These are phyloP conservation scores for Teratosphaeriaceae sp. DNA, from an alignment of 2,329 filamentous ascomycete species.

Conservation along the genomic window DNA sequence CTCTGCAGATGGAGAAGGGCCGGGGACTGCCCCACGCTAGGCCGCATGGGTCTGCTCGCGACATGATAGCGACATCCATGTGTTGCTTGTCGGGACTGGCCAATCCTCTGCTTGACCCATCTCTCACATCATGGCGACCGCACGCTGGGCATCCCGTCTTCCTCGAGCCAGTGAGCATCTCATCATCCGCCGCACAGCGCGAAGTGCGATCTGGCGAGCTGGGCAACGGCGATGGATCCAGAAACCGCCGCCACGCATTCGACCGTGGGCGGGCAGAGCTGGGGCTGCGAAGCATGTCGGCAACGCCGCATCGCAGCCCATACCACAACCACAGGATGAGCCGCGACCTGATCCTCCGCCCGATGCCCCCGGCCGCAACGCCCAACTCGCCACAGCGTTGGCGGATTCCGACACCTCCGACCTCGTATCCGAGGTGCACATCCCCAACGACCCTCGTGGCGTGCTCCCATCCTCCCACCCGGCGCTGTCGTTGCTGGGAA, in stretches of 20 bases:
- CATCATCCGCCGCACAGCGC: neutral
- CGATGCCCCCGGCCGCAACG: slow-evolving; percentile 20
- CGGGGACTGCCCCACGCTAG: neutral
- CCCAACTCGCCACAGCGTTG: slow-evolving; percentile 40
- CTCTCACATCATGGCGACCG: slow-evolving; percentile 11
- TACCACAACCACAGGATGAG: slow-evolving; percentile 7
- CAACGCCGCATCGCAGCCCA: slow-evolving; percentile 2
- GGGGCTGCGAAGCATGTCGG: slow-evolving; percentile 4
- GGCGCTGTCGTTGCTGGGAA: slow-evolving; percentile 50
- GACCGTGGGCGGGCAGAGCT: slow-evolving; percentile 14
- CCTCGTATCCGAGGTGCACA: slow-evolving; percentile 53
- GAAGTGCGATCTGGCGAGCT: neutral
- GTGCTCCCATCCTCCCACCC: slow-evolving; percentile 54
- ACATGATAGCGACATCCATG: no score
- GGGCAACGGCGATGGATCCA: slow-evolving; percentile 17
- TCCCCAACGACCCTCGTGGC: slow-evolving; percentile 54
- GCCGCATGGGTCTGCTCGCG: neutral
- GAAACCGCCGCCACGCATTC: slow-evolving; percentile 11
- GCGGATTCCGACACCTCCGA: slow-evolving; percentile 39
- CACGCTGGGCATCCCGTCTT: slow-evolving; percentile 14
- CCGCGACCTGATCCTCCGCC: slow-evolving; percentile 9
- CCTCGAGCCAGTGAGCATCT: slow-evolving; percentile 7
- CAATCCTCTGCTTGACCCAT: neutral
- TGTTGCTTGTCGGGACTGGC: no score
- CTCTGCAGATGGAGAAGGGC: neutral